Evolutionary conservation across 352 stramenopile genomes (phyloP).

Genomic region (Pythium utonaiense): DNA sequence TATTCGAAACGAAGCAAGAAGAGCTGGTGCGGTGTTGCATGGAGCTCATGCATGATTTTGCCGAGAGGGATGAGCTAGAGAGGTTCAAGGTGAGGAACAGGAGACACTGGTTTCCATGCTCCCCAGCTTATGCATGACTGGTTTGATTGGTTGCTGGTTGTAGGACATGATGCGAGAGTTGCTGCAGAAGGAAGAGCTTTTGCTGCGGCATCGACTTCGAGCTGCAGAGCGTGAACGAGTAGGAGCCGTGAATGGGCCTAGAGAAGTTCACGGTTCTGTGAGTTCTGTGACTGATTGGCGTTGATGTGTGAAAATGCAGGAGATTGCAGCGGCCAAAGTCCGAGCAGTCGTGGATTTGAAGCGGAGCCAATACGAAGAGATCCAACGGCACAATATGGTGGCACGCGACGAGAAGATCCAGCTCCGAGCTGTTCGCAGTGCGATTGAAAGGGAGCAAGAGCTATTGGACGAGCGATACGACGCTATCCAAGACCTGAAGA

Average conservation of each 20-base stretch:
- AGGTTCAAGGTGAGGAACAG: constrained; percentile 14
- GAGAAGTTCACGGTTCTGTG: neutral
- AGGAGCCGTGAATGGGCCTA: too few relatives aligned
- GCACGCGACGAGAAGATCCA: neutral
- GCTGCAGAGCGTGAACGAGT: constrained; percentile 17
- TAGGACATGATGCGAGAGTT: constrained; percentile 15
- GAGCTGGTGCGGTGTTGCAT: constrained; percentile 18
- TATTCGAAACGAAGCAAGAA: constrained; percentile 21
- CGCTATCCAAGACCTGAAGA: constrained; percentile 7
- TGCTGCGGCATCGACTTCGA: constrained; percentile 17
- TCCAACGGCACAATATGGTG: constrained; percentile 9
- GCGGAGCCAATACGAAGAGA: constrained; percentile 15
- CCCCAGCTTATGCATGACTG: neutral
- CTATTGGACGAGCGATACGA: constrained; percentile 10
- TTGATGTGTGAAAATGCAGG: neutral
- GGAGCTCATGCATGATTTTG: constrained; percentile 12
- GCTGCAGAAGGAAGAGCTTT: constrained; percentile 13
- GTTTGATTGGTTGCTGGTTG: neutral
- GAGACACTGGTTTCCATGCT: neutral
- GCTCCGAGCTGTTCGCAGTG: constrained; percentile 4
- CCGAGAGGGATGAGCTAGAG: constrained; percentile 12
- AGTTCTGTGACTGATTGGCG: neutral
- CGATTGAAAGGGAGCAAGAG: constrained; percentile 19
- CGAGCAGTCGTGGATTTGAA: constrained; percentile 12
- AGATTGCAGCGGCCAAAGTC: constrained; percentile 11